Base-by-base conservation (phyloP, 192 early-diverging fungal species). In the Podochytrium sp. region DNA sequence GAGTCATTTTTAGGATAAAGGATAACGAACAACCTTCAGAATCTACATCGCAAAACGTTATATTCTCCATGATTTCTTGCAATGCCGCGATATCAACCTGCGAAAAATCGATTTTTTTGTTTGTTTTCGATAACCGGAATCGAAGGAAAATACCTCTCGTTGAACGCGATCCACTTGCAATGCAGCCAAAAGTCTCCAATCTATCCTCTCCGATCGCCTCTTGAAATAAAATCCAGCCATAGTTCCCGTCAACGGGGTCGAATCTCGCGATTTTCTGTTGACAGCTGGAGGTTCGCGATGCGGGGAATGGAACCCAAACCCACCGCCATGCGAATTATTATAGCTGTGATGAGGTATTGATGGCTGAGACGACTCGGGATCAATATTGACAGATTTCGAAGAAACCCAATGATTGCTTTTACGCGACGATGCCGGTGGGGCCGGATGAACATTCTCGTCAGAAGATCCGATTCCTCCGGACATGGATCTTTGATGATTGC, bases 1-100 rank as follows among this genome's bases (percentile, higher is more conserved):
- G n/a, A 55, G 16, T 67, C n/a, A 59, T 18, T 16, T 38, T 7
- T 12, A 18, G 6, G 23, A 1, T 16, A 6, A 4, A 10, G 2
- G 42, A 39, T 23, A 10, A 1, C 51, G 29, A 35, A 37, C 33
- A 14, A 86, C 79, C 78, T 79, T 85, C 84, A 4, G 74, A 71
- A 33, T 88, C 83, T 20, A 87, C 56, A 58, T 85, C 83, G 65
- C 85, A 88, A 61, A 80, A 88, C 3, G 85, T 82, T 2, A 86
- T 49, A 37, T 85, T 88, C 51, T 86, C 86, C 71, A 88, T 85
- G 12, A 85, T 76, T 37, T 81, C 80, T 58, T 88, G 86, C 14
- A 87, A 59, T 4, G 76, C 67, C 38, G 18, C n/a, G 23, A 86
- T 72, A 67, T 86, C 83, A 6, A 80, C 78, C 80, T 85, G n/a